These are phyloP conservation scores for Tricladium varicosporioides DNA, from an alignment of 2,329 filamentous ascomycete genomes.

Conservation along the genomic window DNA sequence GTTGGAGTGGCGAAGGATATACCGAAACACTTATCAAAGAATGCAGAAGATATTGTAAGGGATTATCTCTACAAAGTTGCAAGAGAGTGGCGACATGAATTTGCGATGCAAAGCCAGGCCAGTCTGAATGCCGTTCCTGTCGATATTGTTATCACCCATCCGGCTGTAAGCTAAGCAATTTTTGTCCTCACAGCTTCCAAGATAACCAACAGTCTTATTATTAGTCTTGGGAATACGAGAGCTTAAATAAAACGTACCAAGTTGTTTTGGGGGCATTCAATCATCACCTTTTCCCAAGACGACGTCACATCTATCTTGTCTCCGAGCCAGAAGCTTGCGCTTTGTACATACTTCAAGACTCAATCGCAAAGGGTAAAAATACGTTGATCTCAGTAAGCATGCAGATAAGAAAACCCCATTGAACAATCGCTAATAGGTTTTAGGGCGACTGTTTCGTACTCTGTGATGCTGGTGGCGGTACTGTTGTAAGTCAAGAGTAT, in stretches of 20 bases:
- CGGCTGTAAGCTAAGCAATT: conserved; percentile 6
- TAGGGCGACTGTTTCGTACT: conserved; percentile 2
- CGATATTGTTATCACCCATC: conserved; percentile 10
- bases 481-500: conserved; percentile 4
- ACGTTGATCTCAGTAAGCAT: background rate
- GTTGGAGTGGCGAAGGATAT: background rate
- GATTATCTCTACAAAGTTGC: conserved; percentile 2
- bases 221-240: conserved; percentile 9
- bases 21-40: conserved; percentile 3
- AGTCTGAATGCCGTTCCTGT: background rate
- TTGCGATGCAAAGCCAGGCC: too few relatives aligned
- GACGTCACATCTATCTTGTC: conserved; percentile 2
- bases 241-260: conserved; percentile 1
- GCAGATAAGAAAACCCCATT: background rate
- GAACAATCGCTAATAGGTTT: background rate
- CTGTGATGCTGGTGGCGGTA: conserved; percentile 6
- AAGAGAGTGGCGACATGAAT: background rate
- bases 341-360: conserved; percentile 4
- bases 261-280: conserved; percentile 4
- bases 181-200: too few relatives aligned
- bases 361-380: conserved; percentile 1
- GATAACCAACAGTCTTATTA: background rate
- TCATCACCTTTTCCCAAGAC: conserved; percentile 1
- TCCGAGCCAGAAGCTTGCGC: conserved; percentile 11
- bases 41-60: conserved; percentile 5